Evolutionary conservation across 495 filamentous ascomycete genomes (phyloP).

Genomic region (Aspergillus biplanus): DNA sequence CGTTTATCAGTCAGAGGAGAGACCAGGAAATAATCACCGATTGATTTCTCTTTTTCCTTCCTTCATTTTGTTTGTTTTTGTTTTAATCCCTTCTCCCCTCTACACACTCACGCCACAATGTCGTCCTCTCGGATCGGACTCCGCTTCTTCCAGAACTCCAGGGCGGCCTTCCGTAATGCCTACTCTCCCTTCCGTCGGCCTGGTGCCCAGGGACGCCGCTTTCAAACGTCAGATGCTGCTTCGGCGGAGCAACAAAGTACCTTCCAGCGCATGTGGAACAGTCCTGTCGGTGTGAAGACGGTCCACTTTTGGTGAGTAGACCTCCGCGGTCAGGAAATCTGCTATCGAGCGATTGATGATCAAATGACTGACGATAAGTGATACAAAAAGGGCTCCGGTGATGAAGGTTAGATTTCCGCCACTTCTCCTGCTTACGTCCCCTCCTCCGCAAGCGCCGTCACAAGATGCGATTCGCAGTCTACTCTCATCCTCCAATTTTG

Average conservation of each 20-base stretch:
- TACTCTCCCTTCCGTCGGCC: constrained; percentile 55
- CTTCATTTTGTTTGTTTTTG: constrained; percentile 2
- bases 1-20: constrained; percentile 2
- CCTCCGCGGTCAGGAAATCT: not conserved
- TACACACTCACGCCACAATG: constrained; percentile 31
- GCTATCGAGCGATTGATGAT: not conserved
- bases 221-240: constrained; percentile 64
- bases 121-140: constrained; percentile 54
- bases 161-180: constrained; percentile 57
- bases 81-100: constrained; percentile 22
- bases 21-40: not conserved
- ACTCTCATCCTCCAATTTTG: no score
- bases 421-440: constrained; percentile 14
- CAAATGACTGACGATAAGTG: constrained; percentile 24
- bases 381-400: constrained; percentile 74
- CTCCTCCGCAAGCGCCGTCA: not conserved
- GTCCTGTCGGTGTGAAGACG: constrained; percentile 87
- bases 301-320: constrained; percentile 90
- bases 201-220: constrained; percentile 61
- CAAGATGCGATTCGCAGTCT: not conserved
- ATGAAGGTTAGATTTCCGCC: constrained; percentile 74
- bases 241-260: constrained; percentile 58
- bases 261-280: constrained; percentile 80
- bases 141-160: constrained; percentile 52
- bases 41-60: constrained; percentile 6